These are phyloP conservation scores for Wickerhamomyces bovis DNA, from an alignment of 805 yeast genomes.

Conservation along the genomic window DNA sequence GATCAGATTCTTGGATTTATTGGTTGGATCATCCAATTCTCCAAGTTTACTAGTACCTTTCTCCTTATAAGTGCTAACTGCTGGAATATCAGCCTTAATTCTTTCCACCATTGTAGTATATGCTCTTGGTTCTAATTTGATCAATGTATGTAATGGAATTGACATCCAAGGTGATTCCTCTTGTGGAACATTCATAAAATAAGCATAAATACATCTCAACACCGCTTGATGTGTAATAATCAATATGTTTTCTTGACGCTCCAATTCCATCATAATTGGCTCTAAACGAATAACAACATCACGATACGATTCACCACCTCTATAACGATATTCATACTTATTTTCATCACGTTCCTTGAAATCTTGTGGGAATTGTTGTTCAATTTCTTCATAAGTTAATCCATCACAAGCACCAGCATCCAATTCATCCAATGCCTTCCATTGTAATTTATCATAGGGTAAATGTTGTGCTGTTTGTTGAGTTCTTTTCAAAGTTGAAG, in stretches of 20 bases:
- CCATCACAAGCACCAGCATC: conserved; percentile 99
- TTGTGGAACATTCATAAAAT: conserved; percentile 97
- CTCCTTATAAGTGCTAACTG: conserved; percentile 93
- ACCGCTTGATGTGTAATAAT: conserved; percentile 98
- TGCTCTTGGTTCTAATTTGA: conserved; percentile 92
- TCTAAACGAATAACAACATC: conserved; percentile 93
- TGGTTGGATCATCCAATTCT: conserved; percentile 23
- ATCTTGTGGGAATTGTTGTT: conserved; percentile 81
- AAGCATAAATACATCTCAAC: conserved; percentile 91
- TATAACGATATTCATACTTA: conserved; percentile 90
- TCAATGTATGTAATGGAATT: conserved; percentile 92
- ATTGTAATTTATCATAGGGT: conserved; percentile 75
- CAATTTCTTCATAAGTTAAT: conserved; percentile 91
- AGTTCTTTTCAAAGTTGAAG: conserved; percentile 85
- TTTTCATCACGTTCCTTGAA: conserved; percentile 93
- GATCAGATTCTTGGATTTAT: conserved; percentile 21
- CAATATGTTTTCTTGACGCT: conserved; percentile 91
- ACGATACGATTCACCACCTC: conserved; percentile 96
- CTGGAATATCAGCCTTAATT: conserved; percentile 94
- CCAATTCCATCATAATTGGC: conserved; percentile 97
- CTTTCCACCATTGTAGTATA: conserved; percentile 83
- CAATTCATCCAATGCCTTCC: conserved; percentile 96
- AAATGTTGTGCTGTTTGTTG: conserved; percentile 85
- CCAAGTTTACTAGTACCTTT: conserved; percentile 67
- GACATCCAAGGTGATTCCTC: conserved; percentile 99